Percentiles rank a stretch among this genome's conserved stretches.
Evolutionary conservation across 306 rosid species (phyloP).

Genomic region (Malus sylvestris): DNA sequence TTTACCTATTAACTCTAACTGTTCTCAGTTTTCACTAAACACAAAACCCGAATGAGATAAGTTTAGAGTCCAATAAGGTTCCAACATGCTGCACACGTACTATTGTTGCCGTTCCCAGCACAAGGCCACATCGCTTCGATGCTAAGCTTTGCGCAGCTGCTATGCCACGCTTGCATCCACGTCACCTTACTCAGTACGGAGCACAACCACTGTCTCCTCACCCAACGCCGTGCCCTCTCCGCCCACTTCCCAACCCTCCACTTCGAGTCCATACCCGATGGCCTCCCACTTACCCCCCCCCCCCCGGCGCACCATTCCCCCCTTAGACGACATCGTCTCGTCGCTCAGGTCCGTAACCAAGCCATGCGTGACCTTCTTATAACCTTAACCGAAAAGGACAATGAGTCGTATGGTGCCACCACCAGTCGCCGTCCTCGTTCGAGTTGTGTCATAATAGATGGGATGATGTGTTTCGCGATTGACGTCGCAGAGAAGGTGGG

Average conservation of each 20-base stretch:
- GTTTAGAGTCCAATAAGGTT: no score
- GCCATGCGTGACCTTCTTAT: neutral
- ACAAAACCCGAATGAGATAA: no score
- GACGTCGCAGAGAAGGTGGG: slow-evolving; percentile 5
- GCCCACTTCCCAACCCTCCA: slow-evolving; percentile 5
- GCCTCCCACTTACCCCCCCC: neutral
- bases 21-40: no score
- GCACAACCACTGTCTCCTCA: neutral
- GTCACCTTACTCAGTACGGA: slow-evolving; percentile 13
- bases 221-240: neutral
- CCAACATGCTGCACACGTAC: neutral
- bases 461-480: neutral
- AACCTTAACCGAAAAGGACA: neutral
- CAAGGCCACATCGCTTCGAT: slow-evolving; percentile 20
- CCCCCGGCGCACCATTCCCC: neutral
- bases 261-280: slow-evolving; percentile 8
- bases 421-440: neutral
- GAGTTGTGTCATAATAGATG: neutral
- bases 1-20: no score
- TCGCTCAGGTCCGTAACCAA: neutral
- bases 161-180: slow-evolving; percentile 5
- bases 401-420: neutral
- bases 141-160: slow-evolving; percentile 9
- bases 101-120: slow-evolving; percentile 3
- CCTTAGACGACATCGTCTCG: neutral